A percentile compares a stretch with the other conserved stretches of the same genome.
Evolutionary conservation across 495 filamentous ascomycete species (phyloP).

Genomic region (Bombardia bombarda): DNA sequence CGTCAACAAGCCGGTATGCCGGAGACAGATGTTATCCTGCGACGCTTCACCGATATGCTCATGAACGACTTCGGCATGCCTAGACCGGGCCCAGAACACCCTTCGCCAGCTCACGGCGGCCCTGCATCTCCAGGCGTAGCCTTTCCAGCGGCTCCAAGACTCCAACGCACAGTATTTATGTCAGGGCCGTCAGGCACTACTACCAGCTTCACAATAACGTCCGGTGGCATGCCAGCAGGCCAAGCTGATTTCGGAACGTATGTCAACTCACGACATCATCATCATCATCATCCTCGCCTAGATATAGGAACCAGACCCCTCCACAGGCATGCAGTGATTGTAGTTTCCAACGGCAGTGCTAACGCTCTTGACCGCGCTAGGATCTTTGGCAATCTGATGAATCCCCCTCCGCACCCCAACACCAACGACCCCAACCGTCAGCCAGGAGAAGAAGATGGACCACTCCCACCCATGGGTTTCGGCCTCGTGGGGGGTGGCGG

Average conservation of each 20-base stretch:
- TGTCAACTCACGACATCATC: not conserved
- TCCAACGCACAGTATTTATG: slow-evolving; percentile 16
- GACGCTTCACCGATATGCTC: slow-evolving; percentile 35
- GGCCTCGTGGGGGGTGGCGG: too few relatives aligned
- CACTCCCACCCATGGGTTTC: too few relatives aligned
- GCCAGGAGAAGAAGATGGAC: not conserved
- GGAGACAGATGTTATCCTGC: slow-evolving; percentile 28
- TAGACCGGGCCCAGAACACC: not conserved
- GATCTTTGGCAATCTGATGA: not conserved
- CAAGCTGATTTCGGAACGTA: slow-evolving; percentile 14
- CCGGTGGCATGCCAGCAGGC: not conserved
- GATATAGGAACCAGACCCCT: too few relatives aligned
- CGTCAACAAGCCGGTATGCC: slow-evolving; percentile 9
- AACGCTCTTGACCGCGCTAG: not conserved
- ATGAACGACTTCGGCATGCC: slow-evolving; percentile 8
- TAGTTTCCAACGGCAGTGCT: too few relatives aligned
- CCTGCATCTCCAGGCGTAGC: too few relatives aligned
- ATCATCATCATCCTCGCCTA: too few relatives aligned
- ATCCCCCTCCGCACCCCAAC: not conserved
- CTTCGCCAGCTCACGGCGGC: too few relatives aligned
- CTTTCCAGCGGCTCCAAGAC: not conserved
- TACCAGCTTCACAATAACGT: slow-evolving; percentile 26
- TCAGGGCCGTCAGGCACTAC: slow-evolving; percentile 10
- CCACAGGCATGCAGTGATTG: too few relatives aligned
- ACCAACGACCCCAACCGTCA: not conserved